Evolutionary conservation across 768 basidiomycete genomes (phyloP), one percentile per base, ranked within the genome.

Genomic region (Hirschioporus abietinus): DNA sequence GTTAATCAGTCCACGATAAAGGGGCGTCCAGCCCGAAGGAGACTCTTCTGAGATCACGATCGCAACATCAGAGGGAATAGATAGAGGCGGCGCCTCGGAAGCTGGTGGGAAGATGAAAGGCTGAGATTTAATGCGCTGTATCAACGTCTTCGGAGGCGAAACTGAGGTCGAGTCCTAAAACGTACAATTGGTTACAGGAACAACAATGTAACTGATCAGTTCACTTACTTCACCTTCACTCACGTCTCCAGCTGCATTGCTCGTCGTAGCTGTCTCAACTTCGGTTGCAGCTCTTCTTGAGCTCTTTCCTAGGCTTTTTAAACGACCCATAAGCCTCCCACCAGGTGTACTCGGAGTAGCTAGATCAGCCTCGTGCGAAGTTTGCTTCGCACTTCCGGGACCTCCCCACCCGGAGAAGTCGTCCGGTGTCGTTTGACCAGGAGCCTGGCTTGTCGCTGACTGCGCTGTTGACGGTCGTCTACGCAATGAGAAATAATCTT

Each of bases 1-100:
- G 0, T 82, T 81, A 1, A 90, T 86, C 27, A 84, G 83, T 1
- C 93, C 88, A 35, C 93, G 83, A 72, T 96, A 98, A 1, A 93
- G 78, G 1, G 85, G 88, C 1, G 82, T 84, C 86, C 91, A 96
- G 0, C 80, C 80, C 27, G 89, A 89, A 1, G 86, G 86, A 25
- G 84, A 79, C 6, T 82, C 85, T 74, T 96, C 95, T 1, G 91
- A 88, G 60, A 99, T 90, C 67, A 91, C 78, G 34, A 99, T 74
- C 0, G 84, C 80, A 58, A 90, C 88, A 64, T 85, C 79, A 0
- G 82, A 75, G 0, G 89, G 86, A 42, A 91, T 81, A 10, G 77
- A 67, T 26, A 92, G 76, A 0, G 82, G 80, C 0, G 96, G 96
- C 0, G 86, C 88, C 60, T 99, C 96, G 58, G 76, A 76, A 1